Base-by-base conservation (phyloP, 2,329 filamentous ascomycete species). In the Apiospora saccharicola region DNA sequence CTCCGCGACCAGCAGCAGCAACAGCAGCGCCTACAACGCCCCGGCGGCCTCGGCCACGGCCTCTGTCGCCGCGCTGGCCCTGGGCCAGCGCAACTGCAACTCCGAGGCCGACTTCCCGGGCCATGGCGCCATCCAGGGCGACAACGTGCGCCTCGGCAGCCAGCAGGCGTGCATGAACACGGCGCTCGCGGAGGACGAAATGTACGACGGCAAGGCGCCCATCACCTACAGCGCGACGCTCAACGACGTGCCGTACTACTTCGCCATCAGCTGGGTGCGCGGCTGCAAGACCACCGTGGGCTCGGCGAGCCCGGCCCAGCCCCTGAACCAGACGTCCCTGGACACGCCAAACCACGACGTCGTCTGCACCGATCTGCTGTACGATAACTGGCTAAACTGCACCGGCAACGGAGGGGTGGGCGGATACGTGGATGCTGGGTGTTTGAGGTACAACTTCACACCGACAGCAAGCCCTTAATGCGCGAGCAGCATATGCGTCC, bases 131-230 rank as follows among this genome's bases (percentile, higher is more conserved):
- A 24, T 64, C 30, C 6, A 2, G 1, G 57, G 57, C 10, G 19
- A n/a, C 19, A 41, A 64, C 19, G 57, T 64, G 57, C 30, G 19
- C 8, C 30, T 64, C 1, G 57, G 57, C 57, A 64, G 57, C 57
- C 57, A 64, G 30, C 57, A 64, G 34, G 57, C 34, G 34, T 64
- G 57, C 57, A 64, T 64, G 57, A 64, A 64, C 34, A 64, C 57
- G 34, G 57, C 34, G 30, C 57, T 64, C 8, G 3, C 4, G 19
- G 57, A 64, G 57, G 34, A 64, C 34, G 30, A 64, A 12, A 64
- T 64, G 57, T 64, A 64, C 34, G 57, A 64, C 30, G 57, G 57
- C 19, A 41, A 64, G 12, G 22, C 30, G 16, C 30, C 57, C 3
- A 64, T 64, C 19, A 64, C 57, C 57, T 64, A 64, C 57, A 64